phyloP scores from a whole-genome alignment of 108 stramenopile species.

The Fistulifera pelliculosa region DNA sequence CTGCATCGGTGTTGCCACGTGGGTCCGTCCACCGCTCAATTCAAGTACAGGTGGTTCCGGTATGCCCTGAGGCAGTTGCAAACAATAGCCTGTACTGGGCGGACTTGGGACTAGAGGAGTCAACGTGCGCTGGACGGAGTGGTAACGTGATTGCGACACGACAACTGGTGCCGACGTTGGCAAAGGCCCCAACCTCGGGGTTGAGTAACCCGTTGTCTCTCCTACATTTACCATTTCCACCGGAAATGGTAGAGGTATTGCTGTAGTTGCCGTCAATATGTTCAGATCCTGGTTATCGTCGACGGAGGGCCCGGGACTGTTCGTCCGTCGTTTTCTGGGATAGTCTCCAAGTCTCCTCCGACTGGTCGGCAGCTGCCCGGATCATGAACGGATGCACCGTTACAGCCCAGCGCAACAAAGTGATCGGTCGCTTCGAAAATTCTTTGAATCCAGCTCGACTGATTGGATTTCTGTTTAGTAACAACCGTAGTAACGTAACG shows the following conservation, averaged over 20 bases:
- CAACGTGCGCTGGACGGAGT: constrained; percentile 6
- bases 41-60: not conserved
- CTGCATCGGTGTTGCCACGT: not conserved
- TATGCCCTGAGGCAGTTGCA: not conserved
- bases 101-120: constrained; percentile 33
- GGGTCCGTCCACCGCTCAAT: not conserved
- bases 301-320: not conserved
- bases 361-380: constrained; percentile 19
- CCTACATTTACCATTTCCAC: no score
- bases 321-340: constrained; percentile 58
- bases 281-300: constrained; percentile 20
- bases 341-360: constrained; percentile 57
- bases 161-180: not conserved
- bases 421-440: constrained; percentile 70
- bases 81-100: constrained; percentile 2
- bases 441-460: constrained; percentile 70
- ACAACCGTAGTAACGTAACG: constrained; percentile 60
- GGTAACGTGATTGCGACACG: no score
- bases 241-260: not conserved
- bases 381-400: constrained; percentile 26
- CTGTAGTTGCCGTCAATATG: constrained; percentile 18
- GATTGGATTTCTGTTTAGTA: constrained; percentile 72
- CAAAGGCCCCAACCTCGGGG: no score
- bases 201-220: no score
- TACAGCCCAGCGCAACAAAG: constrained; percentile 78